Base-by-base conservation (phyloP, 225 moss, liverwort and hornwort species). In the Pseudoscleropodium purum region DNA sequence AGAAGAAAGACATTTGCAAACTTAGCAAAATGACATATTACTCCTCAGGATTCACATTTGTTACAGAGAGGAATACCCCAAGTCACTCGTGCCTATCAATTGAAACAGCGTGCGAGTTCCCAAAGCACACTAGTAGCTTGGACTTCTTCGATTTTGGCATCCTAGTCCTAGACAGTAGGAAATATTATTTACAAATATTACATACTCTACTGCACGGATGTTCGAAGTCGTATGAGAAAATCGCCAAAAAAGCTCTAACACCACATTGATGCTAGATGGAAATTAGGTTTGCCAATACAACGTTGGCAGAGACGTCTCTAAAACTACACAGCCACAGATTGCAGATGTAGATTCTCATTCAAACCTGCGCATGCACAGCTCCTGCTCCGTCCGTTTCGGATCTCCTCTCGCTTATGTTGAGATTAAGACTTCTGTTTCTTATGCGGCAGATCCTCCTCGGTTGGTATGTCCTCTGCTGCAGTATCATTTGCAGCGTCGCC, bases 141-240 rank as follows among this genome's bases (percentile, higher is more conserved):
- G 61, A 87, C 75, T 89, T 74, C 74, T 87, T 87, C 79, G 75
- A 59, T 80, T 89, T 70, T 66, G 37, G 65, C 51, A 87, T 67
- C 80, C 68, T 91, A 85, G 82, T 82, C 89, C 82, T 91, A 87
- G 87, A 63, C 87, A 89, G 84, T 91, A 87, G 81, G 70, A 87
- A 84, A 78, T 79, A 93, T 39, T 87, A 91, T 88, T 66, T 88
- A 93, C 93, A 93, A 90, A 89, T 84, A 79, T 88, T 86, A 88
- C 91, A 90, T 83, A 87, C 85, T 77, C 86, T 88, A 86, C 86
- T 91, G 91, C 78, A 82, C 51, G 82, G 91, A 65, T 45, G 72
- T 83, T 83, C 65, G 72, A 85, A 89, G 89, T 88, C 59, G 61
- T 85, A 79, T 51, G 79, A 86, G 87, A 57, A 59, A 81, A 87